Percentiles rank a stretch among this genome's conserved stretches.
Conservation (phyloP, 768 basidiomycete genomes). For the Hortiboletus flavorubellus region DNA sequence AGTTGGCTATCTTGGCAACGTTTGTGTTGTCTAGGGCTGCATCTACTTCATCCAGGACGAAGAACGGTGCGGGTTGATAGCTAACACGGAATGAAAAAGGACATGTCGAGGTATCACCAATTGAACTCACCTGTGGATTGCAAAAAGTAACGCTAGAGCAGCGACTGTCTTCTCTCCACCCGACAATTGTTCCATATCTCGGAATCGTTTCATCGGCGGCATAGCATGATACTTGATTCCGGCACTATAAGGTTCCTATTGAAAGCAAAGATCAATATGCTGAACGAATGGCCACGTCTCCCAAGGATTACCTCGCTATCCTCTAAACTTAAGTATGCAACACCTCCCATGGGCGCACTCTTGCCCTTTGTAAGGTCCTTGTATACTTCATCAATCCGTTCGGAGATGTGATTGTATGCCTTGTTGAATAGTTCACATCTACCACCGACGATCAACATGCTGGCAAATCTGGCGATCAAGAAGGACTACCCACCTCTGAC, state of each 20-base stretch:
- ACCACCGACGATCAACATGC: neutral
- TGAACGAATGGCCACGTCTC: constrained; percentile 20
- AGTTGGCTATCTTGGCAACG: constrained; percentile 92
- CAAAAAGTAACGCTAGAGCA: constrained; percentile 92
- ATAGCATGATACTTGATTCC: constrained; percentile 99
- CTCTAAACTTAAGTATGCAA: constrained; percentile 93
- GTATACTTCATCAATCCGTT: constrained; percentile 92
- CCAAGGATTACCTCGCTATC: constrained; percentile 78
- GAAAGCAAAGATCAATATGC: constrained; percentile 2
- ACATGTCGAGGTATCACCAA: neutral
- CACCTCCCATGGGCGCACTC: constrained; percentile 90
- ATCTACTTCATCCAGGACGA: constrained; percentile 98
- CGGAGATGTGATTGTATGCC: constrained; percentile 95
- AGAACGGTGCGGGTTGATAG: constrained; percentile 96
- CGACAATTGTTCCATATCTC: constrained; percentile 98
- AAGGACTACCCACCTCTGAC: constrained; percentile 54
- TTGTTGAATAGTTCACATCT: constrained; percentile 88
- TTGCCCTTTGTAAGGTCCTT: constrained; percentile 97
- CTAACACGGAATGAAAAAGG: constrained; percentile 37
- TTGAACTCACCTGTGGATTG: constrained; percentile 78
- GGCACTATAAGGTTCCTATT: constrained; percentile 74
- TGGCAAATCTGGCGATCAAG: neutral
- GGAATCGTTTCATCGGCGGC: constrained; percentile 99
- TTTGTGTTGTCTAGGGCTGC: constrained; percentile 99
- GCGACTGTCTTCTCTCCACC: constrained; percentile 99